Percentiles rank a stretch among this genome's conserved stretches.
phyloP scores from a whole-genome alignment of 2,329 filamentous ascomycete species.

The Epichloe festucae region DNA sequence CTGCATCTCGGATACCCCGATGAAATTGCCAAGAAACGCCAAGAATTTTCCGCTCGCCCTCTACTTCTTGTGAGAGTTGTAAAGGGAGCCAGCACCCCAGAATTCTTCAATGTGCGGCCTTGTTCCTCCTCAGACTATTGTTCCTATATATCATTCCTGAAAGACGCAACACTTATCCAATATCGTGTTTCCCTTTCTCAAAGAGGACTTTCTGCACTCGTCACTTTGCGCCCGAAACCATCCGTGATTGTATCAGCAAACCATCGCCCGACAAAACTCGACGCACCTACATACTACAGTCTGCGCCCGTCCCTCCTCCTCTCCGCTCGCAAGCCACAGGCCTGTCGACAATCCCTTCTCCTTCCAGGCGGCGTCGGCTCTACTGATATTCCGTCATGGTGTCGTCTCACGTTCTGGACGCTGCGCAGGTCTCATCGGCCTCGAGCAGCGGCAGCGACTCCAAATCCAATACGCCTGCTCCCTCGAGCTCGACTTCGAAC shows the following conservation, averaged over 20 bases:
- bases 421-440: constrained; percentile 9
- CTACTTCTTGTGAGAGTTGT: constrained; percentile 21
- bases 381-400: constrained; percentile 19
- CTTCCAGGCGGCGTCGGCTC: constrained; percentile 4
- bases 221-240: not conserved
- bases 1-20: constrained; percentile 9
- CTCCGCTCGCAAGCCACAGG: not conserved
- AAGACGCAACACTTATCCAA: not conserved
- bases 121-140: not conserved
- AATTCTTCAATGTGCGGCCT: constrained; percentile 3
- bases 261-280: not conserved
- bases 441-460: constrained; percentile 28
- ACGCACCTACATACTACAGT: not conserved
- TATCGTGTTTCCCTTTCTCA: not conserved
- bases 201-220: not conserved
- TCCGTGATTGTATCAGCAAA: not conserved
- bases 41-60: constrained; percentile 26
- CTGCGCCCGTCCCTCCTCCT: not conserved
- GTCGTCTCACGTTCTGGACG: constrained; percentile 19
- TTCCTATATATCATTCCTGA: not conserved
- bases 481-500: constrained; percentile 34
- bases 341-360: not conserved
- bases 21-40: constrained; percentile 19
- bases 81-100: constrained; percentile 23
- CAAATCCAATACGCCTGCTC: constrained; percentile 40